Evolutionary conservation across 306 rosid species (phyloP).

Genomic region (Potentilla sterilis): DNA sequence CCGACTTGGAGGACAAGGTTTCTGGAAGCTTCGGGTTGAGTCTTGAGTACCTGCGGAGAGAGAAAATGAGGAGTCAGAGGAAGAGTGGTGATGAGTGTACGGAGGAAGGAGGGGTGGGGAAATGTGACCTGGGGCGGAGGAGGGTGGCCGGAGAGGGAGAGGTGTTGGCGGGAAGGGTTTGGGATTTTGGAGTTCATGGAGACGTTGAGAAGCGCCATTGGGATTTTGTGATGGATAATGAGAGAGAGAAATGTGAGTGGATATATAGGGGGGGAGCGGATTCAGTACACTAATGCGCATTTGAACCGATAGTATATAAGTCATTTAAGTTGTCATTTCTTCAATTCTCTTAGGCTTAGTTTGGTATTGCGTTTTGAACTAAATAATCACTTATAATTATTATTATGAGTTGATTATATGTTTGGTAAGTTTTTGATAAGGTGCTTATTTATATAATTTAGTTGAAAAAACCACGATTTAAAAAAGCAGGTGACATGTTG

Average conservation of each 20-base stretch:
- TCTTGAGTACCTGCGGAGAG: slow-evolving; percentile 26
- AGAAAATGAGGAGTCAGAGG: neutral
- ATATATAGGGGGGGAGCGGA: neutral
- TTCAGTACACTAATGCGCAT: too few species aligned
- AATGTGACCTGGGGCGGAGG: slow-evolving; percentile 27
- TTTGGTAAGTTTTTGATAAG: too few species aligned
- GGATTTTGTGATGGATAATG: neutral
- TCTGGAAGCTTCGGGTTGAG: slow-evolving; percentile 31
- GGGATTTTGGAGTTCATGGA: slow-evolving; percentile 44
- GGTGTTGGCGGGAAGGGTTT: slow-evolving; percentile 14
- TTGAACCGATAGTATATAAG: too few species aligned
- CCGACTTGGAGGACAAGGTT: slow-evolving; percentile 32
- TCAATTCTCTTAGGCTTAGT: too few species aligned
- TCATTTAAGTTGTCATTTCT: too few species aligned
- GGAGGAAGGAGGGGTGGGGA: neutral
- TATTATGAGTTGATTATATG: too few species aligned
- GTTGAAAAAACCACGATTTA: too few species aligned
- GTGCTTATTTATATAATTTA: too few species aligned
- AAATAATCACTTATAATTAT: too few species aligned
- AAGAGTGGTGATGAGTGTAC: neutral
- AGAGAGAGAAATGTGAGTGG: neutral
- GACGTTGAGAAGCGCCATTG: slow-evolving; percentile 70
- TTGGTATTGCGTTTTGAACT: too few species aligned
- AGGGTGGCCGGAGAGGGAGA: slow-evolving; percentile 19
- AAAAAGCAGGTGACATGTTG: too few species aligned